Percentiles rank a stretch among this genome's conserved stretches.
Evolutionary conservation across 2,329 filamentous ascomycete species (phyloP).

Genomic region (Aspergillus versicolor): DNA sequence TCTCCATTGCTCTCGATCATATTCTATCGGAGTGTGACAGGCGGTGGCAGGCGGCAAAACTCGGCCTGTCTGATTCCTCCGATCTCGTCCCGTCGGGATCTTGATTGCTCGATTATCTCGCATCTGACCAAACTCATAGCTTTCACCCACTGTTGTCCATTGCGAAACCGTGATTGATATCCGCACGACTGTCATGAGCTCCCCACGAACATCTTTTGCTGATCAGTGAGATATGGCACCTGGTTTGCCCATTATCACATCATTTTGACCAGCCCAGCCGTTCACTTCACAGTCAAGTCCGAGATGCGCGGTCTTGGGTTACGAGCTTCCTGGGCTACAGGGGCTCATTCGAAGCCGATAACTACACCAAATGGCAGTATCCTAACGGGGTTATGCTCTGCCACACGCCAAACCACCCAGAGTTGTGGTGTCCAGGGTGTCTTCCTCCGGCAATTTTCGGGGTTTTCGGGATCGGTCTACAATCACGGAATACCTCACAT

Average conservation of each 20-base stretch:
- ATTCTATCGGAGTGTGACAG: slow-evolving; percentile 26
- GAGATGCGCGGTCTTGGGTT: slow-evolving; percentile 45
- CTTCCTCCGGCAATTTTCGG: slow-evolving; percentile 25
- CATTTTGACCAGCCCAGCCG: slow-evolving; percentile 23
- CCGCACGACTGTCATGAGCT: slow-evolving; percentile 20
- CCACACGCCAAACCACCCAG: slow-evolving; percentile 1
- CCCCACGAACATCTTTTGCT: slow-evolving; percentile 5
- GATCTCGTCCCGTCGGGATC: slow-evolving; percentile 15
- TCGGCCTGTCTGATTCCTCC: slow-evolving; percentile 16
- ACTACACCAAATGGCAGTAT: slow-evolving; percentile 20
- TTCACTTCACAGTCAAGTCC: slow-evolving; percentile 19
- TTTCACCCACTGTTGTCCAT: slow-evolving; percentile 1
- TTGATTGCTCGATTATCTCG: slow-evolving; percentile 10
- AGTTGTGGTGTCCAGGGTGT: slow-evolving; percentile 11
- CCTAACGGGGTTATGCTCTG: slow-evolving; percentile 19
- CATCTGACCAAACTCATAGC: slow-evolving; percentile 3
- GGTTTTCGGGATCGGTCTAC: slow-evolving; percentile 21
- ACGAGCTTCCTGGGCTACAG: slow-evolving; percentile 36
- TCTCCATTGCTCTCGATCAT: slow-evolving; percentile 34
- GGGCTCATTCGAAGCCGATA: slow-evolving; percentile 27
- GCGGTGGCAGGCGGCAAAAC: slow-evolving; percentile 31
- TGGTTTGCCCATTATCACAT: slow-evolving; percentile 24
- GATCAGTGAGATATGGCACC: slow-evolving; percentile 34
- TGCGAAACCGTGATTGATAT: slow-evolving; percentile 3
- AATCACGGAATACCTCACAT: slow-evolving; percentile 17